Evolutionary conservation across 306 rosid species (phyloP), one percentile per base, ranked within the genome.

Genomic region (barrel medic (Medicago truncatula)): DNA sequence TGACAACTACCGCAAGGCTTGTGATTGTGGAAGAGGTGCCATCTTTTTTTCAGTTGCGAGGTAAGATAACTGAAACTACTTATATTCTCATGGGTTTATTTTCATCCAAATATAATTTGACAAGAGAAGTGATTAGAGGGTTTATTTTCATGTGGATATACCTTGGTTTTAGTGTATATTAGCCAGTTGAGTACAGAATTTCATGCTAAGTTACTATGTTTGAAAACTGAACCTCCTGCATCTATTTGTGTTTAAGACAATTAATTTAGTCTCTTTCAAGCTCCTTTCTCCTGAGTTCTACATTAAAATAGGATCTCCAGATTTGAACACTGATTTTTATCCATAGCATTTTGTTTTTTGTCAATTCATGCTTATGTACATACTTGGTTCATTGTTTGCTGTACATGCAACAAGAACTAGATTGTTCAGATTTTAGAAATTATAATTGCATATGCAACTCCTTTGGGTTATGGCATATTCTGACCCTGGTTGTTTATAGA

Each of bases 11-110:
- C 96, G 91, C 60, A 94, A 89, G 81, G 98, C 98, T 74, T 92
- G 98, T 75, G 98, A 94, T 81, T 94, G 97, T 81, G 97, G 98
- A 84, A 88, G 98, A 85, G 98, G 96, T 76, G 97, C 98, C 78
- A 91, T 94, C 46, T 94, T 94, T 82, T 87, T 94, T 73, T 94
- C 98, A 52, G 98, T 94, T 62, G 98, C 98, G 38, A 92, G 97
- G 97, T 94, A 81, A 46, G 76, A 46, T 56, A 46, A 28, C 47
- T 13, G 17, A 70, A 76, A 49, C 67, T 65, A 49, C 71, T 61
- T 81, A 63, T 81, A 64, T 70, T 16, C 52, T 76, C 67, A 75
- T 6, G 52, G 52, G 75, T 49, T 28, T 60, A 28, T 8, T 60
- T 63, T 81, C n/a, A n/a, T n/a, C n/a, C n/a, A n/a, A n/a, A n/a